Base-by-base conservation (phyloP, 768 basidiomycete species). In the Auricularia cornea region DNA sequence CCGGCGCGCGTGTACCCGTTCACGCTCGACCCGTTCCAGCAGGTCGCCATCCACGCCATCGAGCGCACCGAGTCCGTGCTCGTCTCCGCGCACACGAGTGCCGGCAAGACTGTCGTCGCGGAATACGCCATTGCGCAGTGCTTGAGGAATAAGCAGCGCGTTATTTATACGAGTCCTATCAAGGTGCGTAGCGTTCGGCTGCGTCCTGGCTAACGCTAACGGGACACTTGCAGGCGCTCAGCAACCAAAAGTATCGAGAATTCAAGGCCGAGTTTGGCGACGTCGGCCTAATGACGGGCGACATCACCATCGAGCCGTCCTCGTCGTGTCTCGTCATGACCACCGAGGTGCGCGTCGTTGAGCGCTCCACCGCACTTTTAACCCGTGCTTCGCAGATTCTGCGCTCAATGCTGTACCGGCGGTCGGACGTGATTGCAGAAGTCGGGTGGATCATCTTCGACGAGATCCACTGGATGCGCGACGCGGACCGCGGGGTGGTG, bases 401-500 rank as follows among this genome's bases (percentile, higher is more conserved):
- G 60, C 87, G 97, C 23, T 98, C 95, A 3, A 99, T 99, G 96
- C 79, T 99, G 30, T 99, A 99, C 72, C 88, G 97, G 61, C 97
- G 97, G 41, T 98, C 94, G 3, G 97, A 99, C 78, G 89, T 99
- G 68, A 95, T 98, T 90, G 91, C 97, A 63, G 97, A 99, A 79
- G 96, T 99, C n/a, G 94, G 95, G 1, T 99, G 97, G 97, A 96
- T 98, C 63, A 86, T 99, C 67, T 99, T 98, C 74, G 97, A 99
- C 72, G 97, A 99, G 77, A 97, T 99, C 65, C 97, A 99, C 72
- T 99, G 98, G 77, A 99, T 98, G 97, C 89, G 97, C 65, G 97
- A 98, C 79, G 31, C 66, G 79, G 97, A 99, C 73, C 91, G 97
- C 68, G 97, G 97, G 68, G 97, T 99, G 23, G 97, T 99, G 30